A percentile compares a stretch with the other conserved stretches of the same genome.
These are phyloP conservation scores for Hypoxylon sp. DNA, from an alignment of 2,329 filamentous ascomycete genomes.

Conservation along the genomic window DNA sequence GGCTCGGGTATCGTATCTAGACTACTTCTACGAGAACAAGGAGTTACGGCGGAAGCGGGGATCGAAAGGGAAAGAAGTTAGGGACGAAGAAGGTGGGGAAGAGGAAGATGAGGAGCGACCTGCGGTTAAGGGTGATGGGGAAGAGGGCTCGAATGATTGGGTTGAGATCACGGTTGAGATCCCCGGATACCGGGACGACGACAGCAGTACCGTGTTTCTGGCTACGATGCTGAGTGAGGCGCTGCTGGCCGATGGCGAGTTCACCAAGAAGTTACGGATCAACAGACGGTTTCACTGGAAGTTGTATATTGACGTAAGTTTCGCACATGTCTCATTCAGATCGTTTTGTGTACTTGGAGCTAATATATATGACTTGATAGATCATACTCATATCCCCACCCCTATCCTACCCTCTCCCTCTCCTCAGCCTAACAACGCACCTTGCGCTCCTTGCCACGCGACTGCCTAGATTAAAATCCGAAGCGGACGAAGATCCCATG, in stretches of 20 bases:
- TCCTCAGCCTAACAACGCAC: slow-evolving; percentile 93
- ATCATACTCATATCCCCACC: slow-evolving; percentile 94
- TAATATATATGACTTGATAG: slow-evolving; percentile 59
- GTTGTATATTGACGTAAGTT: slow-evolving; percentile 90
- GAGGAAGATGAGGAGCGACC: slow-evolving; percentile 42
- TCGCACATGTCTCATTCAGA: not conserved
- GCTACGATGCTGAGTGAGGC: slow-evolving; percentile 91
- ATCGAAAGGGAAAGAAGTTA: slow-evolving; percentile 41
- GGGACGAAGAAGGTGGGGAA: slow-evolving; percentile 44
- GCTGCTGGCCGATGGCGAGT: slow-evolving; percentile 78
- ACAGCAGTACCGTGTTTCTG: slow-evolving; percentile 88
- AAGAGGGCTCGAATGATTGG: slow-evolving; percentile 74
- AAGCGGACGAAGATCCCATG: slow-evolving; percentile 93
- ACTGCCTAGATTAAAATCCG: slow-evolving; percentile 86
- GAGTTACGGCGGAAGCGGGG: slow-evolving; percentile 49
- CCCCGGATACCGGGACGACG: slow-evolving; percentile 90
- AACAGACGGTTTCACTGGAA: slow-evolving; percentile 96
- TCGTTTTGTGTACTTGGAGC: slow-evolving; percentile 11
- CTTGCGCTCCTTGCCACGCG: slow-evolving; percentile 90
- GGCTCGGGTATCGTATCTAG: slow-evolving; percentile 48
- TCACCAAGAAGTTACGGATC: slow-evolving; percentile 82
- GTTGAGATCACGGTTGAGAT: slow-evolving; percentile 93
- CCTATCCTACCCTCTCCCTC: slow-evolving; percentile 90
- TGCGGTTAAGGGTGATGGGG: slow-evolving; percentile 38
- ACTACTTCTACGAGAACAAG: slow-evolving; percentile 41